Evolutionary conservation across 352 stramenopile genomes (phyloP).

Genomic region (Thalassiosira mediterranea): DNA sequence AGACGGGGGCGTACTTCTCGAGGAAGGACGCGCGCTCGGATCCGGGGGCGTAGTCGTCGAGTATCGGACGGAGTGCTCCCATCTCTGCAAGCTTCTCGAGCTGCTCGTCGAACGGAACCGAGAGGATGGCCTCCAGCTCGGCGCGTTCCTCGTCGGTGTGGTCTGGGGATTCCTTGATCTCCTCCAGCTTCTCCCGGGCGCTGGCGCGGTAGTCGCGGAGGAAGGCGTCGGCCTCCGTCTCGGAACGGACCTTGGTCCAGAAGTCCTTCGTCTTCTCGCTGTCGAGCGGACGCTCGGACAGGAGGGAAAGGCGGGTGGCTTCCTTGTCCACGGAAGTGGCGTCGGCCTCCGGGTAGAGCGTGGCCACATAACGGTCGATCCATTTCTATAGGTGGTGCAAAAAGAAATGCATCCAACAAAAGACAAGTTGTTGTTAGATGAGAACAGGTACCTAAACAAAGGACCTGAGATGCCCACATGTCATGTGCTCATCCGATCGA

Average conservation of each 20-base stretch:
- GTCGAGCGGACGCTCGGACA: slow-evolving; percentile 61
- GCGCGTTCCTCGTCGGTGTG: slow-evolving; percentile 37
- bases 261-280: slow-evolving; percentile 65
- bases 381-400: too few relatives aligned
- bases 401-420: slow-evolving; percentile 24
- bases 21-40: slow-evolving; percentile 65
- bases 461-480: too few relatives aligned
- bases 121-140: slow-evolving; percentile 55
- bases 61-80: slow-evolving; percentile 69
- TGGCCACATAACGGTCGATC: slow-evolving; percentile 66
- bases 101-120: slow-evolving; percentile 64
- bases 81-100: slow-evolving; percentile 68
- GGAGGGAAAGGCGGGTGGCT: slow-evolving; percentile 67
- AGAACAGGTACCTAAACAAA: too few relatives aligned
- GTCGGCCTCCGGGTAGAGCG: slow-evolving; percentile 52
- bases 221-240: slow-evolving; percentile 68
- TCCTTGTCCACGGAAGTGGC: slow-evolving; percentile 61
- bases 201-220: slow-evolving; percentile 39
- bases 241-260: slow-evolving; percentile 59
- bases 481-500: too few relatives aligned
- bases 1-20: slow-evolving; percentile 64
- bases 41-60: slow-evolving; percentile 68
- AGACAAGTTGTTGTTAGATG: not conserved
- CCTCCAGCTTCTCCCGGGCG: slow-evolving; percentile 34
- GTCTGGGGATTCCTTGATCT: slow-evolving; percentile 6